Conservation (phyloP, 441 rosid genomes). For the Codiaeum variegatum region DNA sequence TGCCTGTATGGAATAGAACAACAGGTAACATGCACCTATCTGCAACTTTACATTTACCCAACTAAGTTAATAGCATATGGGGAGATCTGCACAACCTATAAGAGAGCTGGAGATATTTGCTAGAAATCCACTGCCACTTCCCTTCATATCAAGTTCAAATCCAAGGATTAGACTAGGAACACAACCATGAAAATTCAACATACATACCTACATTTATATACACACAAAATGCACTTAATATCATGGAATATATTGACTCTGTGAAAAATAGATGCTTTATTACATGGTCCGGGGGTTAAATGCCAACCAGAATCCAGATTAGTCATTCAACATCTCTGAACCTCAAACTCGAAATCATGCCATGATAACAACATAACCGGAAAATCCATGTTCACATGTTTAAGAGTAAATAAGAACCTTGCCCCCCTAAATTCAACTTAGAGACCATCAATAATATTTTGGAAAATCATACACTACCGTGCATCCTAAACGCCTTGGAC, state of each 20-base stretch:
- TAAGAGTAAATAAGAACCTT: neutral
- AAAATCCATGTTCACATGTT: neutral
- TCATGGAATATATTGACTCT: neutral
- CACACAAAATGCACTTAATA: neutral
- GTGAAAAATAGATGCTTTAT: neutral
- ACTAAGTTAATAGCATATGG: neutral
- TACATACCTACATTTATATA: neutral
- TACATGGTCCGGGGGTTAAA: neutral
- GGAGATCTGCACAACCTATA: neutral
- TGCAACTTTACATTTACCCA: neutral
- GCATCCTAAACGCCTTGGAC: constrained; percentile 95
- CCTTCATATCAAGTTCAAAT: neutral
- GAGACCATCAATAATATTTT: neutral
- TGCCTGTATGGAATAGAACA: neutral
- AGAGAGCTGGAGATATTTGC: neutral
- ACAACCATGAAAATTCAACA: neutral
- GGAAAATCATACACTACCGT: constrained; percentile 54
- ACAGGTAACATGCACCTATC: neutral
- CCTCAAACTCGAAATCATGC: neutral
- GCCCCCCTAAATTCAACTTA: constrained; percentile 6
- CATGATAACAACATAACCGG: neutral
- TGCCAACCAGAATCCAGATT: neutral
- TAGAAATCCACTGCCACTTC: neutral
- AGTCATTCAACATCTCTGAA: neutral
- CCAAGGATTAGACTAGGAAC: neutral